phyloP scores from a whole-genome alignment of 441 rosid genomes.

The Lepidium campestre region DNA sequence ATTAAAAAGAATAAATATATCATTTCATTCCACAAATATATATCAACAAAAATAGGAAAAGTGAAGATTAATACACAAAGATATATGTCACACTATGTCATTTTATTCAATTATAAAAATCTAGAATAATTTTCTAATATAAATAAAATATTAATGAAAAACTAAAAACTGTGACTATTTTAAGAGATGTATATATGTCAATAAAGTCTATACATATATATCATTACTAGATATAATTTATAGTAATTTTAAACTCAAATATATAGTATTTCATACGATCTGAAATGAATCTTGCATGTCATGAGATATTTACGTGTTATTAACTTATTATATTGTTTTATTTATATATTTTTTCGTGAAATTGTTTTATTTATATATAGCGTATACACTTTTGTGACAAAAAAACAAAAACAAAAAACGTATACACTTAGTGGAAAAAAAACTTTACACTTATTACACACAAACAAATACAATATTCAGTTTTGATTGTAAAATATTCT shows the following conservation, averaged over 20 bases:
- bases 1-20: neutral
- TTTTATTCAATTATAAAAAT: neutral
- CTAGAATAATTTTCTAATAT: neutral
- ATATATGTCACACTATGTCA: neutral
- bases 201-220: neutral
- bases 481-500: constrained; percentile 7
- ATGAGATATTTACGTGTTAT: constrained; percentile 22
- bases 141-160: neutral
- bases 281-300: constrained; percentile 27
- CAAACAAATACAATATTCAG: constrained; percentile 14
- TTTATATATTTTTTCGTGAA: too few relatives aligned
- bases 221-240: too few relatives aligned
- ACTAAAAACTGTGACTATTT: neutral
- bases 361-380: too few relatives aligned
- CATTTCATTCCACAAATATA: neutral
- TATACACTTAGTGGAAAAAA: constrained; percentile 6
- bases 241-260: too few relatives aligned
- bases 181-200: neutral
- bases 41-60: neutral
- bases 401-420: too few relatives aligned
- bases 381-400: too few relatives aligned
- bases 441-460: constrained; percentile 9
- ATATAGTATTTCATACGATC: neutral
- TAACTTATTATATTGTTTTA: too few relatives aligned
- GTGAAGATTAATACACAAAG: neutral